Conservation (phyloP, 192 early-diverging fungal species). For the Rhizophagus clarus region DNA sequence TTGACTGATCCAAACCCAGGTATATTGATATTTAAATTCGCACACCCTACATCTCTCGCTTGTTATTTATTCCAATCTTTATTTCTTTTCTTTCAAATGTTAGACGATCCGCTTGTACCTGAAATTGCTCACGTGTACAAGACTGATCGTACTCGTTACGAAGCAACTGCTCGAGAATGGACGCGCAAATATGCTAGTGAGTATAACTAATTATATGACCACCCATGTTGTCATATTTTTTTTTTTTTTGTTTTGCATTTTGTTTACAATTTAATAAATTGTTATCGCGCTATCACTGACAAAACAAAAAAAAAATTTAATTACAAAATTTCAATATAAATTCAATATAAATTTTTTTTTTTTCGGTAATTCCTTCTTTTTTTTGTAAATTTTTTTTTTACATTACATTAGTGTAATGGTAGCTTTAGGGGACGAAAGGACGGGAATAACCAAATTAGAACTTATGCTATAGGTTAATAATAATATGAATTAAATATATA, state of each 20-base stretch:
- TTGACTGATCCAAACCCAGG: slow-evolving; percentile 97
- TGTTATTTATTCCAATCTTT: neutral
- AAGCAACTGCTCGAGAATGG: slow-evolving; percentile 91
- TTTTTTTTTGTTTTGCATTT: neutral
- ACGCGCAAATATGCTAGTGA: slow-evolving; percentile 85
- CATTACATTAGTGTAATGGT: neutral
- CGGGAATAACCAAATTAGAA: no score
- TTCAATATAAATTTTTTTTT: neutral
- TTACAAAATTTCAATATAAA: neutral
- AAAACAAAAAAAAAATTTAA: neutral
- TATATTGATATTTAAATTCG: slow-evolving; percentile 13
- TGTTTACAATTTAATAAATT: neutral
- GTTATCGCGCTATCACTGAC: neutral
- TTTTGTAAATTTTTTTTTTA: neutral
- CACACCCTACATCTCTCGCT: neutral
- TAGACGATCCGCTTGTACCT: slow-evolving; percentile 95
- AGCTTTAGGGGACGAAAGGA: neutral
- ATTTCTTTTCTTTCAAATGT: neutral
- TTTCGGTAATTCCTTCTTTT: neutral
- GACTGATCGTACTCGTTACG: slow-evolving; percentile 87
- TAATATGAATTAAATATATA: neutral
- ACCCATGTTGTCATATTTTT: neutral
- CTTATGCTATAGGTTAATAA: neutral
- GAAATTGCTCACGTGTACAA: slow-evolving; percentile 99
- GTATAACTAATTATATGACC: slow-evolving; percentile 29